These are phyloP conservation scores for Maudiozyma humilis DNA, from an alignment of 1,139 yeast genomes.

Conservation along the genomic window DNA sequence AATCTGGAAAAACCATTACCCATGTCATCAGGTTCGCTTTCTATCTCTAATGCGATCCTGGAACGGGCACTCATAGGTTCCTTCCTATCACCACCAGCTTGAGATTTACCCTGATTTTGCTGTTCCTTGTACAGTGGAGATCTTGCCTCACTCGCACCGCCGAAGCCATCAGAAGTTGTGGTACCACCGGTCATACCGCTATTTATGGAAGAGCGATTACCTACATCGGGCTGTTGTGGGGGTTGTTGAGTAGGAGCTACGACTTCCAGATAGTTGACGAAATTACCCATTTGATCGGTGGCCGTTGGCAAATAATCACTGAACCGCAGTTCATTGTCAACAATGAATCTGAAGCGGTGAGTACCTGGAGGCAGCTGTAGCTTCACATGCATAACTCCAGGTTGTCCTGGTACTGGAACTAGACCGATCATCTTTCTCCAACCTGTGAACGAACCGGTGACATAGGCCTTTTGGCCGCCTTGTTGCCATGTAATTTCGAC, in stretches of 20 bases:
- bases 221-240: conserved; percentile 2
- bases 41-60: conserved; percentile 31
- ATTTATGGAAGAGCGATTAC: background rate
- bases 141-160: background rate
- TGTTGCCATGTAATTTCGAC: conserved; percentile 88
- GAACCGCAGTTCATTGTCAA: conserved; percentile 87
- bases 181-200: conserved; percentile 21
- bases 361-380: conserved; percentile 72
- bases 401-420: conserved; percentile 41
- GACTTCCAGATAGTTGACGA: conserved; percentile 85
- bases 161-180: background rate
- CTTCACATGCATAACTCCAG: conserved; percentile 41
- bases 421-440: conserved; percentile 92
- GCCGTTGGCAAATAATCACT: conserved; percentile 91
- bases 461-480: conserved; percentile 84
- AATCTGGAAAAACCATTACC: conserved; percentile 69
- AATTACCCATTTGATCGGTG: conserved; percentile 95
- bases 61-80: conserved; percentile 31
- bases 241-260: conserved; percentile 34
- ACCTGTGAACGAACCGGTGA: conserved; percentile 92
- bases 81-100: conserved; percentile 5
- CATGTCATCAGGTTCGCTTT: conserved; percentile 52
- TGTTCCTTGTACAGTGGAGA: conserved; percentile 4
- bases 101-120: conserved; percentile 22
- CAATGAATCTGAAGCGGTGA: conserved; percentile 86